phyloP scores from a whole-genome alignment of 2,329 filamentous ascomycete species.

The Penicillium brevicompactum region DNA sequence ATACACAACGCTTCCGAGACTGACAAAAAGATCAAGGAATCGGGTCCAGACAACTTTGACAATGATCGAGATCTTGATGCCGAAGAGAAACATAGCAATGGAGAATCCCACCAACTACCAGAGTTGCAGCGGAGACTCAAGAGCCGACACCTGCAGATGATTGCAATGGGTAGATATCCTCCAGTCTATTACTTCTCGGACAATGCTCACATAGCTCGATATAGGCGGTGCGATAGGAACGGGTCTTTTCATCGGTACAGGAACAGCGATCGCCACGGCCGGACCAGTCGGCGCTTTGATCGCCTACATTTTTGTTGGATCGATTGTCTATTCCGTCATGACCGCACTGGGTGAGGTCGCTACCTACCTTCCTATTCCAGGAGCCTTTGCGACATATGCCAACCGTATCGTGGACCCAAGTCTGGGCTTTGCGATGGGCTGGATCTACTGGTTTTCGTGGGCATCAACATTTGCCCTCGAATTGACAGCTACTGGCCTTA shows the following conservation, averaged over 20 bases:
- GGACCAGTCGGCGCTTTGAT: slow-evolving; percentile 7
- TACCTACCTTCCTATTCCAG: slow-evolving; percentile 7
- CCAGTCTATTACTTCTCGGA: background rate
- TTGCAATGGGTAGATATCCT: slow-evolving; percentile 7
- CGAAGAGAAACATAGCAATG: slow-evolving; percentile 4
- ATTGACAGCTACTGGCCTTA: slow-evolving; percentile 6
- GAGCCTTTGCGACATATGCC: slow-evolving; percentile 8
- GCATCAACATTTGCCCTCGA: slow-evolving; percentile 11
- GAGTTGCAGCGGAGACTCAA: slow-evolving; percentile 9
- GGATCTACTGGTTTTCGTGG: slow-evolving; percentile 70
- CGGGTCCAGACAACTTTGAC: background rate
- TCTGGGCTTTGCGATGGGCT: slow-evolving; percentile 9
- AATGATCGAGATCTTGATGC: background rate
- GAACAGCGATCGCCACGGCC: slow-evolving; percentile 3
- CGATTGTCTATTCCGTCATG: slow-evolving; percentile 12
- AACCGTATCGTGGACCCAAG: slow-evolving; percentile 7
- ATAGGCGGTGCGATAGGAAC: slow-evolving; percentile 9
- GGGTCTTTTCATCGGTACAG: slow-evolving; percentile 7
- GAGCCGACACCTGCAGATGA: slow-evolving; percentile 12
- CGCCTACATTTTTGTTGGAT: slow-evolving; percentile 6
- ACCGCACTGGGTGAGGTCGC: slow-evolving; percentile 8
- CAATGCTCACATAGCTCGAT: background rate
- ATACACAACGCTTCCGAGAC: background rate
- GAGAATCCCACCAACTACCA: background rate
- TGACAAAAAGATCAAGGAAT: background rate